Conservation (phyloP, 768 basidiomycete species). For the Naganishia friedmannii region DNA sequence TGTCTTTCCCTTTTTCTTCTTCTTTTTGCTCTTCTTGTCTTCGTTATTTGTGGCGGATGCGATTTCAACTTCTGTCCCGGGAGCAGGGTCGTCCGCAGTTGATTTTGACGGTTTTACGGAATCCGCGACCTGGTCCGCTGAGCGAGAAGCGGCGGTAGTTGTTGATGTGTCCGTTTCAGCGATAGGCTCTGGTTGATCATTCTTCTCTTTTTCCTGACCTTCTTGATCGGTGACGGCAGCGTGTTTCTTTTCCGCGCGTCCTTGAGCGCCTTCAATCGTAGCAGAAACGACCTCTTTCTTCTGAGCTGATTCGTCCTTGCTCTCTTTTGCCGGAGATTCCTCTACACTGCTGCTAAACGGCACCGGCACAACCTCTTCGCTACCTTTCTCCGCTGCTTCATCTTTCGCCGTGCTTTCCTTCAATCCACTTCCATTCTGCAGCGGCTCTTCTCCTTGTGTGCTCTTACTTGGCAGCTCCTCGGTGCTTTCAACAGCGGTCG, state of each 20-base stretch:
- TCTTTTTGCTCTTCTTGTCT: conserved; percentile 29
- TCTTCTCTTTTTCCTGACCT: no score
- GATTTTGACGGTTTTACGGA: background rate
- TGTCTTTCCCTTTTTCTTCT: conserved; percentile 28
- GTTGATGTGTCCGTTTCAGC: background rate
- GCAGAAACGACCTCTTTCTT: background rate
- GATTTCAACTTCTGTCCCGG: conserved; percentile 16
- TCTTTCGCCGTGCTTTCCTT: background rate
- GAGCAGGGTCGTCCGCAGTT: background rate
- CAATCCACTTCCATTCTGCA: background rate
- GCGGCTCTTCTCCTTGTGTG: background rate
- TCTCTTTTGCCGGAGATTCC: background rate
- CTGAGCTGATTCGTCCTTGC: background rate
- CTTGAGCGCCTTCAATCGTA: background rate
- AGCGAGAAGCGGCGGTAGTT: background rate
- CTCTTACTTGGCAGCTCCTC: background rate
- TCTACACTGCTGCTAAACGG: background rate
- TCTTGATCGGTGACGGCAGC: background rate
- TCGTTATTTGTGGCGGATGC: conserved; percentile 2
- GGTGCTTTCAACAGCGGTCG: background rate
- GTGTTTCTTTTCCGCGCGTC: background rate
- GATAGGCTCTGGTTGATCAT: background rate
- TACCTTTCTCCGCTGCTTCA: background rate
- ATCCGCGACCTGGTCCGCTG: background rate
- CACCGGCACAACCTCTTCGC: background rate